Base-by-base conservation (phyloP, 306 rosid genomes). In the Alnus rubra region DNA sequence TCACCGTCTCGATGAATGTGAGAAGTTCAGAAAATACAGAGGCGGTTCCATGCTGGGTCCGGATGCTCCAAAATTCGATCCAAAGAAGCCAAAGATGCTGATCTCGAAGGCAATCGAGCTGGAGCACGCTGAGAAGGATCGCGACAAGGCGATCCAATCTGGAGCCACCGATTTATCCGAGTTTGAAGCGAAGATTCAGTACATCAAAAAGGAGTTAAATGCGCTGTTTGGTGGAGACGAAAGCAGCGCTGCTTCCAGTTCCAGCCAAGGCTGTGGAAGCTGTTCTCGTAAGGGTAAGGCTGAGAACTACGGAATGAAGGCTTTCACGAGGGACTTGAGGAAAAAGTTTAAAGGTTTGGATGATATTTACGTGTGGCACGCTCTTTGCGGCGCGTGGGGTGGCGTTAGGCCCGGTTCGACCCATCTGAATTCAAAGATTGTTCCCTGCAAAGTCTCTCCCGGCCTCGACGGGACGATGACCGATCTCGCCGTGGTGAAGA, bases 371-470 rank as follows among this genome's bases (percentile, higher is more conserved):
- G 91, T 91, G 49, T 94, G 97, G 97, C 97, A 94, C 74, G 95
- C 98, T 52, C 87, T 92, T 19, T 88, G 92, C 80, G 98, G 98
- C 3, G 92, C 95, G 1, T 94, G 93, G 97, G 98, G 97, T 77
- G 97, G 98, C 60, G 97, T 94, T 63, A 87, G 94, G 73, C 98
- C 97, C 3, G 88, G 92, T 53, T 6, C 97, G 1, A 91, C 97
- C 12, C 91, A 86, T 74, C 81, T 92, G 7, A 58, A 83, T 58
- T 79, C 92, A 0, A 90, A 82, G 60, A 69, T 92, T 50, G 28
- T 49, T 30, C 90, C 94, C 13, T 90, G 97, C 80, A 84, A 87
- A 81, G 85, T 86, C 76, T 89, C 97, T 5, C 89, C 92, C 14
- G 91, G 93, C 0, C 94, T 94, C 48, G 92, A 92, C 33, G 89